Conservation (phyloP, 371 early-diverging fungal species). For the Lichtheimia hyalospora region DNA sequence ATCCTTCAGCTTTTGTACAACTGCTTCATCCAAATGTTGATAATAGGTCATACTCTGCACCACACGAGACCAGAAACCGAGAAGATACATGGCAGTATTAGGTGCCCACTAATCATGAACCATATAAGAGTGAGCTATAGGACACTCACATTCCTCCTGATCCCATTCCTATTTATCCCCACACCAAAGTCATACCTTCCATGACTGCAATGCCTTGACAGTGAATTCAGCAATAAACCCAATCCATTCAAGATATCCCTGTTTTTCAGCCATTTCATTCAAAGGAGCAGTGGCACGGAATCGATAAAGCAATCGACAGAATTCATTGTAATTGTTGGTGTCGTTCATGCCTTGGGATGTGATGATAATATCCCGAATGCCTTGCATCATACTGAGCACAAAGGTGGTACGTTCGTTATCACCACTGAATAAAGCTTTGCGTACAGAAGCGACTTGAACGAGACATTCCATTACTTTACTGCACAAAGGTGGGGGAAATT, state of each 20-base stretch:
- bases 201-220: conserved; percentile 69
- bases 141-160: neutral
- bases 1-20: conserved; percentile 44
- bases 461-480: conserved; percentile 77
- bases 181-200: conserved; percentile 56
- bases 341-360: conserved; percentile 68
- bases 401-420: conserved; percentile 71
- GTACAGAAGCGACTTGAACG: conserved; percentile 76
- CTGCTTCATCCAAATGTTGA: conserved; percentile 35
- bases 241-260: conserved; percentile 74
- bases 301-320: conserved; percentile 81
- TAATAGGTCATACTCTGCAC: conserved; percentile 66
- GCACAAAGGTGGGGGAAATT: conserved; percentile 54
- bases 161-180: neutral
- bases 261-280: conserved; percentile 71
- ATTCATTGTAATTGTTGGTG: conserved; percentile 80
- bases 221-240: conserved; percentile 74
- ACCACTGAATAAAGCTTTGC: conserved; percentile 78
- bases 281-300: conserved; percentile 82
- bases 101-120: conserved; percentile 61
- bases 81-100: conserved; percentile 75
- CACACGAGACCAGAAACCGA: conserved; percentile 85
- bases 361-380: conserved; percentile 67
- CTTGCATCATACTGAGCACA: conserved; percentile 69
- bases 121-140: neutral